Conservation (phyloP, 2,329 filamentous ascomycete species). For the Xylariomycetidae sp. region DNA sequence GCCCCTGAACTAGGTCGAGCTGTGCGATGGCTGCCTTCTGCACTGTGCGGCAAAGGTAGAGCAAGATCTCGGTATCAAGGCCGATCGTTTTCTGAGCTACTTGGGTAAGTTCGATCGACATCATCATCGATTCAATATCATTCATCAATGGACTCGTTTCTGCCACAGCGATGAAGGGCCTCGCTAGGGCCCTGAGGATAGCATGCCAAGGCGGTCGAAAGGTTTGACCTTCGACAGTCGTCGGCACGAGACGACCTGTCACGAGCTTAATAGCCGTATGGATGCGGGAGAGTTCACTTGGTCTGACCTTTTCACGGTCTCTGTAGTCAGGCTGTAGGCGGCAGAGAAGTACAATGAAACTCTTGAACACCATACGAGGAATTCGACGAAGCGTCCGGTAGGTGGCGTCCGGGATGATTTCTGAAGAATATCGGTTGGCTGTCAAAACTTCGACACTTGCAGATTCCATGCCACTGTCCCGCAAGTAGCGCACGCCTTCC, state of each 20-base stretch:
- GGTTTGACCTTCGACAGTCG: constrained; percentile 21
- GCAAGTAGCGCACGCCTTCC: constrained; percentile 45
- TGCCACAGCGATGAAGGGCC: constrained; percentile 25
- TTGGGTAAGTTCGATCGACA: constrained; percentile 28
- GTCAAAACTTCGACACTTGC: constrained; percentile 14
- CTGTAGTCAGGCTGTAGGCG: constrained; percentile 30
- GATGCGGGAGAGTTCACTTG: constrained; percentile 19
- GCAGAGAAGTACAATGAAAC: constrained; percentile 49
- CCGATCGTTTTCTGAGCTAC: constrained; percentile 24
- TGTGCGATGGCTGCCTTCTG: constrained; percentile 24
- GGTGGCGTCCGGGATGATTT: no score
- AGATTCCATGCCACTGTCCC: constrained; percentile 33
- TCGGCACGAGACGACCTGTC: constrained; percentile 19
- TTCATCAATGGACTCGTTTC: constrained; percentile 17
- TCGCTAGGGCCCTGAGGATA: constrained; percentile 35
- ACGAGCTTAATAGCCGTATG: constrained; percentile 32
- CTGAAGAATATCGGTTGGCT: constrained; percentile 9
- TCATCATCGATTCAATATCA: constrained; percentile 24
- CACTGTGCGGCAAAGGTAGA: constrained; percentile 30
- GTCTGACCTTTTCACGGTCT: constrained; percentile 12
- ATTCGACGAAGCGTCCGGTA: constrained; percentile 22
- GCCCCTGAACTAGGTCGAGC: constrained; percentile 7
- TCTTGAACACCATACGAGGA: constrained; percentile 37
- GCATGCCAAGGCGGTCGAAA: constrained; percentile 38
- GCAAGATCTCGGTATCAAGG: constrained; percentile 31